Evolutionary conservation across 306 rosid species (phyloP), one percentile per base, ranked within the genome.

Genomic region (Crataegus laevigata): DNA sequence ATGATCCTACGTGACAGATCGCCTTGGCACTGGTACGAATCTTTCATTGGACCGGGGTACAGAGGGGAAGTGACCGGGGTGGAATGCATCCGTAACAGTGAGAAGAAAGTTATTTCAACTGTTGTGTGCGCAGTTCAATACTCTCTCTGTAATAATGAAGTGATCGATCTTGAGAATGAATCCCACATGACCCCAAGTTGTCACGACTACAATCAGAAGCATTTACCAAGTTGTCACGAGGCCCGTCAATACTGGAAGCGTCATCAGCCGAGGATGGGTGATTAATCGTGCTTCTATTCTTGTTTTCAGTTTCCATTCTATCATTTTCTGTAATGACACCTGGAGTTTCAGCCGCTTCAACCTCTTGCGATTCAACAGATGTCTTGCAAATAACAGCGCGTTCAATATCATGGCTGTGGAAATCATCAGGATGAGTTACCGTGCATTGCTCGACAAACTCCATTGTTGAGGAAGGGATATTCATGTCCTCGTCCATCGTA

Each of bases 391-490:
- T 43, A 43, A 43, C 51, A 43, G 18, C 6, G 15, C 17, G 51
- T 13, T 43, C 51, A 70, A 55, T 65, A 81, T 45, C 78, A 75
- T 75, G 73, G 17, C 47, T 54, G 45, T 6, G 38, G 59, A 59
- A 45, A 60, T 69, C 86, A 55, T 76, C 74, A 28, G 85, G 78
- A 81, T 69, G 72, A 24, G 77, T 69, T 45, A 77, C 72, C 12
- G 85, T 79, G 81, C 78, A 80, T 69, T 82, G 85, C 79, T 70
- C 77, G 69, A 58, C 68, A 77, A 75, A 81, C 51, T 84, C 80
- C 25, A 50, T 30, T 43, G 85, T 74, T 34, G 83, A 83, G 29
- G 82, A 51, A 22, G 79, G 78, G 30, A 71, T 79, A 55, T 75
- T 81, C 28, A n/a, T n/a, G n/a, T n/a, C n/a, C n/a, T n/a, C n/a